Evolutionary conservation across 2,329 filamentous ascomycete genomes (phyloP), one percentile per base, ranked within the genome.

Genomic region (Pseudogymnoascus destructans): DNA sequence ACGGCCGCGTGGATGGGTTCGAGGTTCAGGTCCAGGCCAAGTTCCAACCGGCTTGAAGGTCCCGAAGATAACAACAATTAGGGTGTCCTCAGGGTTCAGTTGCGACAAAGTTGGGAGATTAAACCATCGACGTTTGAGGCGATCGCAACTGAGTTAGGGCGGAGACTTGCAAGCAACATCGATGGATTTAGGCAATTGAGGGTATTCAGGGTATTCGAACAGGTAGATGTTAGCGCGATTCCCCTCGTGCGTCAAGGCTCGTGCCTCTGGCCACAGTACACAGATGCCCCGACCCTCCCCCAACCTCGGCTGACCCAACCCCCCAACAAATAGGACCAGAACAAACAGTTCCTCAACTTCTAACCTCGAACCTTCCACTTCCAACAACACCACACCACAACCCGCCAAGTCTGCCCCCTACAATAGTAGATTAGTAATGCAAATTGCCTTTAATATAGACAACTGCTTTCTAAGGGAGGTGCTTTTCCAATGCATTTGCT

Each of bases 181-280:
- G 46, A 52, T 52, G 46, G 15, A 30, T 52, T 52, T 27, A 30
- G 46, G 25, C 25, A 52, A 52, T 52, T 52, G 46, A 52, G 46
- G 25, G 46, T 11, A 52, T 52, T 52, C 25, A 52, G 46, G 25
- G 46, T 11, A 52, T 52, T 52, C 25, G 46, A 25, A 30, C 10
- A 17, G n/a, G 46, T 52, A 11, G 46, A 15, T 30, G 46, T 52
- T n/a, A 30, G 46, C 46, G 25, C 46, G 46, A 52, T 52, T n/a
- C n/a, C n/a, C n/a, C n/a, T 30, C 27, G 42, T 49, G n/a, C 42
- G 42, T 49, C 42, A 49, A 17, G 25, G 46, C 46, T 52, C 46
- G 46, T 52, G 46, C 46, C 42, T 52, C 42, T 52, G 46, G 46
- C 46, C 46, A 52, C 46, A n/a, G n/a, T n/a, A n/a, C n/a, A n/a